phyloP scores from a whole-genome alignment of 495 filamentous ascomycete species.

The Penicillium salamii region DNA sequence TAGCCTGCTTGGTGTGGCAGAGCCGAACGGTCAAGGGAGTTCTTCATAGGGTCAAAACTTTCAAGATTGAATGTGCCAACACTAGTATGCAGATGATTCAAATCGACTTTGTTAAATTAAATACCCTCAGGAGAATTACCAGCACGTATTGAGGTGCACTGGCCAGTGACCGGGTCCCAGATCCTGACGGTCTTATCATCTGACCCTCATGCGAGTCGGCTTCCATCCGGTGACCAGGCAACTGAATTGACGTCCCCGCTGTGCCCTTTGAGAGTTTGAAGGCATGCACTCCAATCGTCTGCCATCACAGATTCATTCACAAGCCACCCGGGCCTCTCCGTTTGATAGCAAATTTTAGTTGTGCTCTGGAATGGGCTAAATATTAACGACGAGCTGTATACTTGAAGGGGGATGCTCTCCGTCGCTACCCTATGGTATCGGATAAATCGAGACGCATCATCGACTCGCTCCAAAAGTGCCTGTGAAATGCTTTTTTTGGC shows the following conservation, averaged over 20 bases:
- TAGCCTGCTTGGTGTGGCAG: too few relatives aligned
- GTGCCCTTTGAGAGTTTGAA: conserved; percentile 6
- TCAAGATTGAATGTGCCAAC: conserved; percentile 2
- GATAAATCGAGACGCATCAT: conserved; percentile 31
- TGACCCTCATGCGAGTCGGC: conserved; percentile 9
- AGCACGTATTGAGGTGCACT: conserved; percentile 34
- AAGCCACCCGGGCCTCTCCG: conserved; percentile 16
- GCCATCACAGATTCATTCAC: conserved; percentile 10
- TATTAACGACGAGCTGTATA: conserved; percentile 27
- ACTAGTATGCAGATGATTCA: not conserved
- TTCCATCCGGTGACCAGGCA: conserved; percentile 5
- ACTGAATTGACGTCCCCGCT: not conserved
- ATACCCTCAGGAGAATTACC: not conserved
- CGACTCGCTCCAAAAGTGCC: conserved; percentile 14
- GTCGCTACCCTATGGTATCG: conserved; percentile 20
- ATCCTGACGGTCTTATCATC: conserved; percentile 14
- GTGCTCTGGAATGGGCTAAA: conserved; percentile 28
- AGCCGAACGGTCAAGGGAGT: too few relatives aligned
- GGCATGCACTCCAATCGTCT: conserved; percentile 11
- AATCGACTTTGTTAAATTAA: not conserved
- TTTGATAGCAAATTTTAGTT: conserved; percentile 15
- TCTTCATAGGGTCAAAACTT: too few relatives aligned
- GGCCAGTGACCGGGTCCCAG: conserved; percentile 62
- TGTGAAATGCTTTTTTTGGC: too few relatives aligned
- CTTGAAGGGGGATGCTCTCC: conserved; percentile 28